Conservation (phyloP, 2,329 filamentous ascomycete species). For the Capronia americana region DNA sequence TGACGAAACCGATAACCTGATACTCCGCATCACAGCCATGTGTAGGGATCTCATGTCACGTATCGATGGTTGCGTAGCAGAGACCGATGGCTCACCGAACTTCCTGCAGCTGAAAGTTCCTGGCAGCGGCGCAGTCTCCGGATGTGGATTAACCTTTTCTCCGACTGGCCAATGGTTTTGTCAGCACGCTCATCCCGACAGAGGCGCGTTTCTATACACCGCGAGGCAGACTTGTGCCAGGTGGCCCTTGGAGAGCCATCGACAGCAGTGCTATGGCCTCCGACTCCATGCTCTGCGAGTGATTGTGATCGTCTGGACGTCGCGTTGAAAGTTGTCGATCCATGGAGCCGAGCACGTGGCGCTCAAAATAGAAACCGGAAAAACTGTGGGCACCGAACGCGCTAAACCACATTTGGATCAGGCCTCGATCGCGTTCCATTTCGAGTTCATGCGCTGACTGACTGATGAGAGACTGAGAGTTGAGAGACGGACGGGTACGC, state of each 20-base stretch:
- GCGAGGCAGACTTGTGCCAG: conserved; percentile 22
- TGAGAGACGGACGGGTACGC: no score
- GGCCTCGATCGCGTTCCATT: neutral
- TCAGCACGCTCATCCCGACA: conserved; percentile 22
- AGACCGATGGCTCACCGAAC: conserved; percentile 10
- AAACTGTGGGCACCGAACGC: neutral
- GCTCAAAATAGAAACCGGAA: conserved; percentile 19
- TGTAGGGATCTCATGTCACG: neutral
- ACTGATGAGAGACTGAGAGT: neutral
- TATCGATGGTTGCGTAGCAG: neutral
- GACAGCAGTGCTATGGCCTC: neutral
- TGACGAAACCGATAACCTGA: conserved; percentile 1
- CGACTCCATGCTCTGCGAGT: neutral
- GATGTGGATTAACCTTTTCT: conserved; percentile 28
- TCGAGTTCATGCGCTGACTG: conserved; percentile 3
- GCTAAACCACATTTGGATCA: neutral
- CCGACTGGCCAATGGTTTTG: conserved; percentile 13
- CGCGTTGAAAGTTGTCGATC: neutral
- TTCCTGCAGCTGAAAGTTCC: conserved; percentile 12
- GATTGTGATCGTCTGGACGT: neutral
- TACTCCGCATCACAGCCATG: neutral
- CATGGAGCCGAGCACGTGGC: neutral
- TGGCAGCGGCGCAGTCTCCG: conserved; percentile 15
- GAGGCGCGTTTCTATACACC: conserved; percentile 16
- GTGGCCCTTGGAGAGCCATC: neutral